These are phyloP conservation scores for Aspergillus indologenus DNA, from an alignment of 495 filamentous ascomycete genomes.

Conservation along the genomic window DNA sequence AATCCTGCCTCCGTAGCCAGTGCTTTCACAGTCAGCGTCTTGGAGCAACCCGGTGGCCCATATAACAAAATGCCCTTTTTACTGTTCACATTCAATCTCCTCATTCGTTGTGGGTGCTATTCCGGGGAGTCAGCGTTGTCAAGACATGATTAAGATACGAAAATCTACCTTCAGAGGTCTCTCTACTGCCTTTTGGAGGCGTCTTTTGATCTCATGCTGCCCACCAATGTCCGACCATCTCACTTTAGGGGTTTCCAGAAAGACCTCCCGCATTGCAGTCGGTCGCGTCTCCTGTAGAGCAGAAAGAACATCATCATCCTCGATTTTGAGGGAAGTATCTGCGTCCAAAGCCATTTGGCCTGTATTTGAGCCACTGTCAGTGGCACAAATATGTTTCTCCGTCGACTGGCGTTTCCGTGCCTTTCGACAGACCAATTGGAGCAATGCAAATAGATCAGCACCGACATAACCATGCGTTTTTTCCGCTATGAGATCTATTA, in stretches of 20 bases:
- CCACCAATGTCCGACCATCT: slow-evolving; percentile 90
- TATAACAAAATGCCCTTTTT: slow-evolving; percentile 87
- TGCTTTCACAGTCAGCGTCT: slow-evolving; percentile 90
- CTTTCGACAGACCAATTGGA: slow-evolving; percentile 46
- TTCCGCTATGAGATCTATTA: slow-evolving; percentile 49
- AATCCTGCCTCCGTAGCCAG: slow-evolving; percentile 87
- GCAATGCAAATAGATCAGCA: slow-evolving; percentile 54
- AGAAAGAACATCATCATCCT: slow-evolving; percentile 49
- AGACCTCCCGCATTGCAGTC: slow-evolving; percentile 86
- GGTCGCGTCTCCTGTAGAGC: slow-evolving; percentile 63
- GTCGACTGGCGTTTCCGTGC: slow-evolving; percentile 32
- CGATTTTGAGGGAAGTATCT: slow-evolving; percentile 28
- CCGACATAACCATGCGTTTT: slow-evolving; percentile 70
- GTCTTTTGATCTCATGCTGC: slow-evolving; percentile 72
- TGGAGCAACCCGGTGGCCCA: slow-evolving; percentile 93
- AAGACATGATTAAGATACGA: background rate
- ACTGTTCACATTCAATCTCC: slow-evolving; percentile 58
- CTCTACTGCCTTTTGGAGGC: slow-evolving; percentile 61
- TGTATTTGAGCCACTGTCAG: background rate
- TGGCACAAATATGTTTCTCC: background rate
- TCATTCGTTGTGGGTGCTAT: slow-evolving; percentile 58
- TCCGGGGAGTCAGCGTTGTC: slow-evolving; percentile 10
- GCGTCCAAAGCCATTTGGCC: slow-evolving; percentile 10
- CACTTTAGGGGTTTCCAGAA: slow-evolving; percentile 82
- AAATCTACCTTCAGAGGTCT: slow-evolving; percentile 60